phyloP scores from a whole-genome alignment of 257 asterid species.

The Euphrasia confusa region DNA sequence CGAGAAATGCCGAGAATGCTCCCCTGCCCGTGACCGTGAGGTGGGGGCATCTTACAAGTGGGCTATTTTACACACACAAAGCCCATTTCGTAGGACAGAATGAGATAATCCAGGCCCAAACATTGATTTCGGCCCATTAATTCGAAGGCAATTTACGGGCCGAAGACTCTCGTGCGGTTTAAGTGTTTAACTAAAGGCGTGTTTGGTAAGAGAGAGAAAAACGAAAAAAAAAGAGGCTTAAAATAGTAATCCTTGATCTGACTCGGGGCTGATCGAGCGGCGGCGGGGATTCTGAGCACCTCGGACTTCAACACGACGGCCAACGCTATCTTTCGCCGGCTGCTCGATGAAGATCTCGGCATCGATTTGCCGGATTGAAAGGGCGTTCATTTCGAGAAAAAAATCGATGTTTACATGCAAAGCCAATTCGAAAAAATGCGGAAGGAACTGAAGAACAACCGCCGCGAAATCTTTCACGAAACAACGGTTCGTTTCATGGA shows the following conservation, averaged over 20 bases:
- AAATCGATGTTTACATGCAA: too few relatives aligned
- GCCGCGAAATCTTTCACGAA: slow-evolving; percentile 29
- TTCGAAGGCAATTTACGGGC: background rate
- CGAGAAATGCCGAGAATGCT: too few relatives aligned
- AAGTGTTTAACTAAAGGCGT: background rate
- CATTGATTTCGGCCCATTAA: too few relatives aligned
- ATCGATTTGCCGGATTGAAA: slow-evolving; percentile 78
- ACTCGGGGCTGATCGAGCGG: slow-evolving; percentile 60
- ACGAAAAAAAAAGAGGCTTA: background rate
- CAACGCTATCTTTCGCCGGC: slow-evolving; percentile 59
- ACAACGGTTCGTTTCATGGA: slow-evolving; percentile 39
- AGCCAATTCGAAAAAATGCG: too few relatives aligned
- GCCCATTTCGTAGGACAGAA: too few relatives aligned
- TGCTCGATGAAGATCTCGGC: slow-evolving; percentile 68
- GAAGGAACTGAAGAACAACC: slow-evolving; percentile 38
- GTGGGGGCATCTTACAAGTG: too few relatives aligned
- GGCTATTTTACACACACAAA: too few relatives aligned
- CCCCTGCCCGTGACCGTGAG: too few relatives aligned
- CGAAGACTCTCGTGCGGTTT: background rate
- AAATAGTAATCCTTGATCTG: slow-evolving; percentile 50
- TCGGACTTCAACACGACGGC: slow-evolving; percentile 83
- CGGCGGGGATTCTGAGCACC: slow-evolving; percentile 55
- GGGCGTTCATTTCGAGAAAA: slow-evolving; percentile 34
- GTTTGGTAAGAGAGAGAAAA: slow-evolving; percentile 8
- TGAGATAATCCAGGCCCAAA: too few relatives aligned